Evolutionary conservation across 148 eudicot genomes (phyloP).

Genomic region (Talinum fruticosum): DNA sequence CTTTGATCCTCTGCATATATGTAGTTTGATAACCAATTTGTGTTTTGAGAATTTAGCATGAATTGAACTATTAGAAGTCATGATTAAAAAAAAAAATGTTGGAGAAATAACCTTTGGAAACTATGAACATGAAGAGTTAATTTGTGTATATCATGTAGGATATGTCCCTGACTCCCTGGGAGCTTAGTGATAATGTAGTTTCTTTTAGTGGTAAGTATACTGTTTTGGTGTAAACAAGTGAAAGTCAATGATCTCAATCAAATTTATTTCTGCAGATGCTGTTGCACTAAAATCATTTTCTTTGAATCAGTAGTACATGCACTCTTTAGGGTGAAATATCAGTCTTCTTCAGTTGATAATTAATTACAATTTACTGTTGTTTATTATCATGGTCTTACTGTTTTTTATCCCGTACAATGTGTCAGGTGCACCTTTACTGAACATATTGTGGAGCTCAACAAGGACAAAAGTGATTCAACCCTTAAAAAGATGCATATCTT

Average conservation of each 20-base stretch:
- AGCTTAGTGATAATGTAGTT: background rate
- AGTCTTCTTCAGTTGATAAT: background rate
- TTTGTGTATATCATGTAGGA: background rate
- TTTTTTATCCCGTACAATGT: constrained; percentile 7
- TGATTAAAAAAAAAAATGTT: background rate
- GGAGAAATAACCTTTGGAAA: background rate
- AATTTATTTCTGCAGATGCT: background rate
- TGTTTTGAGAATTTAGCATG: background rate
- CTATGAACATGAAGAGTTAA: background rate
- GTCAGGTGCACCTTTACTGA: constrained; percentile 79
- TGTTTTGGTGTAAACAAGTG: background rate
- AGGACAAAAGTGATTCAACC: constrained; percentile 38
- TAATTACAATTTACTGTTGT: background rate
- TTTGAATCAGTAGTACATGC: background rate
- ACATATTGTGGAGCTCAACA: constrained; percentile 54
- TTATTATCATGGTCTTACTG: background rate
- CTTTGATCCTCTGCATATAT: background rate
- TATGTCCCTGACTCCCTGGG: too few relatives aligned
- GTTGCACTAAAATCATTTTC: background rate
- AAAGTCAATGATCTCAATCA: background rate
- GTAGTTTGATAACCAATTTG: background rate
- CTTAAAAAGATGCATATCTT: constrained; percentile 63
- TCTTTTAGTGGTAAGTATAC: background rate
- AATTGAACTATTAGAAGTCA: background rate
- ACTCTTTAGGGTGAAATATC: background rate